Evolutionary conservation across 495 filamentous ascomycete species (phyloP), one percentile per base, ranked within the genome.

Genomic region (Penicillium angulare): DNA sequence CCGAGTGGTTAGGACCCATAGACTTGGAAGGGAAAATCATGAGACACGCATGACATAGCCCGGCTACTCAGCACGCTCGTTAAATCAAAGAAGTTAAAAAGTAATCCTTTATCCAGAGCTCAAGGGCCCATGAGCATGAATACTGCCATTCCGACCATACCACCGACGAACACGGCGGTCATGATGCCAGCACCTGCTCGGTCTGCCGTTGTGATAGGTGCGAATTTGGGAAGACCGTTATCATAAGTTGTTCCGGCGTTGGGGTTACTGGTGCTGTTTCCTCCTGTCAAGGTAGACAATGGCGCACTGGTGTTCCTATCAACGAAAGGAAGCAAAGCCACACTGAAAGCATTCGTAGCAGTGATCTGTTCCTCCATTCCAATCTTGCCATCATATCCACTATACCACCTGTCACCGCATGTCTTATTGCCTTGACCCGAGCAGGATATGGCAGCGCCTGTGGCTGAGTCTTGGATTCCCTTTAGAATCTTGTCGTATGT

Each of bases 381-480:
- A 15, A 59, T 76, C 44, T 70, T 71, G 4, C 81, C 80, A 60
- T 92, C 88, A 65, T 81, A 90, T 12, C 72, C 71, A 9, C 75
- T 66, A 50, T 74, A 79, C 89, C 90, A 95, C 38, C 77, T 77
- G 31, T 87, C 69, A 2, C 90, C 89, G 61, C 91, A 96, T 6
- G 80, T 79, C 15, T 80, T 73, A 59, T 87, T 86, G 40, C 60
- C 56, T 26, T 79, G 79, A 7, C 84, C 82, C 0, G 67, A 77
- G 54, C 90, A 96, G 29, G 87, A 81, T 24, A 67, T 68, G 0
- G 85, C 86, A 0, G 90, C 90, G 0, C 85, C 90, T 34, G 69
- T 42, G 15, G 86, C 88, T 1, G 87, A 89, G 1, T 80, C 75
- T 42, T 72, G 69, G 3, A 96, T 74, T 34, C 85, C 78, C 0